These are phyloP conservation scores for Cyclotella choctawhatcheeana DNA, from an alignment of 108 stramenopile species.

Conservation along the genomic window DNA sequence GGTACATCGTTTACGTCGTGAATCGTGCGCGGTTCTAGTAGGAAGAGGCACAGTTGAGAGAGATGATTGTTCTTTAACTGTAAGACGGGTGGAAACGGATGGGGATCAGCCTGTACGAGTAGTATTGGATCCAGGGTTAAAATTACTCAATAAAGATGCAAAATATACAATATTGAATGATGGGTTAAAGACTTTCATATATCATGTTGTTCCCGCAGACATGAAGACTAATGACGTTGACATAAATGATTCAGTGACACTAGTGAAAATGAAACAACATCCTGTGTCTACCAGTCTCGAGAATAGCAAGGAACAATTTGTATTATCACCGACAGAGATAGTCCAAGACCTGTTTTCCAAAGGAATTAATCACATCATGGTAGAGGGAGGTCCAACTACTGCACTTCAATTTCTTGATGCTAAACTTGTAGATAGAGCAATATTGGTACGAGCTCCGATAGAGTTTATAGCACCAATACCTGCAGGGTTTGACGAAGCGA, in stretches of 20 bases:
- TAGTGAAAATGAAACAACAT: conserved; percentile 29
- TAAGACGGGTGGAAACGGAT: conserved; percentile 59
- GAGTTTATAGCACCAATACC: conserved; percentile 56
- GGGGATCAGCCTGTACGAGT: conserved; percentile 72
- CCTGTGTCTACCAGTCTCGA: neutral
- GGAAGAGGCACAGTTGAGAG: conserved; percentile 75
- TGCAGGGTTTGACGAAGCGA: conserved; percentile 50
- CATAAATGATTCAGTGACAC: conserved; percentile 18
- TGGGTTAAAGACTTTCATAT: conserved; percentile 61
- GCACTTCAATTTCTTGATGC: conserved; percentile 67
- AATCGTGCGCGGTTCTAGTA: conserved; percentile 72
- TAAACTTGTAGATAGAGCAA: conserved; percentile 69
- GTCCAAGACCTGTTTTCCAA: conserved; percentile 45
- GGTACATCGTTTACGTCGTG: conserved; percentile 80
- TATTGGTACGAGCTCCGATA: conserved; percentile 68
- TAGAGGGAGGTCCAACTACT: conserved; percentile 83
- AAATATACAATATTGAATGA: conserved; percentile 65
- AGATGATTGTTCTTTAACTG: conserved; percentile 78
- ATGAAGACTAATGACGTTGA: neutral
- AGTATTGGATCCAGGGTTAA: conserved; percentile 68
- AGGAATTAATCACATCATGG: conserved; percentile 76
- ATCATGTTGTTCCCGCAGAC: conserved; percentile 32
- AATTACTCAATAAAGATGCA: conserved; percentile 35
- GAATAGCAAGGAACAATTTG: conserved; percentile 4
- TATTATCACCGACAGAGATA: conserved; percentile 46